phyloP scores from a whole-genome alignment of 768 basidiomycete species.

The Podaxis sp. region DNA sequence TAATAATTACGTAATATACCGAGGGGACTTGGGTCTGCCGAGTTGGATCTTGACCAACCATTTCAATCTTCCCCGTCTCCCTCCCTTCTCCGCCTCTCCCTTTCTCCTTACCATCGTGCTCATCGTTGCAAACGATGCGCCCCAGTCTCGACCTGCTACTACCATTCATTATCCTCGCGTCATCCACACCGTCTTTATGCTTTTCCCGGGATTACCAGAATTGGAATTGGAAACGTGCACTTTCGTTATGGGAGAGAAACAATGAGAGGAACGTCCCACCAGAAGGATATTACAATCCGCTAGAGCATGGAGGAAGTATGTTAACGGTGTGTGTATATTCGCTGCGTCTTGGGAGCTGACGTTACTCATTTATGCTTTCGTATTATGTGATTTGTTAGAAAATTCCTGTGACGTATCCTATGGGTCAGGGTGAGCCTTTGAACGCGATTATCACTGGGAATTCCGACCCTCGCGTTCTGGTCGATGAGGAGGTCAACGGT shows the following conservation, averaged over 20 bases:
- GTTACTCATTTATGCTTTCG: background rate
- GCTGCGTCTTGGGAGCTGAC: background rate
- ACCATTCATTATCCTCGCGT: slow-evolving; percentile 16
- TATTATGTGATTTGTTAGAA: slow-evolving; percentile 26
- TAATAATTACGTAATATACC: slow-evolving; percentile 7
- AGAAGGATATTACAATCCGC: slow-evolving; percentile 59
- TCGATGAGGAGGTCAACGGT: slow-evolving; percentile 54
- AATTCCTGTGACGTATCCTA: slow-evolving; percentile 55
- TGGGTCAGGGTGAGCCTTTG: slow-evolving; percentile 80
- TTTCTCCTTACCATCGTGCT: background rate
- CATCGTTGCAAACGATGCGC: slow-evolving; percentile 14
- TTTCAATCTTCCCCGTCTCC: slow-evolving; percentile 4
- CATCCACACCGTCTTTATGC: slow-evolving; percentile 16
- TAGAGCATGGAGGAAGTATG: slow-evolving; percentile 56
- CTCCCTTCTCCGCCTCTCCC: background rate
- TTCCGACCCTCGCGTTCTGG: slow-evolving; percentile 68
- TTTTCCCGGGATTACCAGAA: slow-evolving; percentile 12
- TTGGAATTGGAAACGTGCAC: slow-evolving; percentile 15
- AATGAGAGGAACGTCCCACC: slow-evolving; percentile 34
- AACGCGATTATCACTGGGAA: slow-evolving; percentile 77
- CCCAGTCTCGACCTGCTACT: slow-evolving; percentile 1
- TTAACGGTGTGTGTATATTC: slow-evolving; percentile 51
- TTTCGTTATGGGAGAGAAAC: background rate
- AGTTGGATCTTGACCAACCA: background rate
- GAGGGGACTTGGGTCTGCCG: background rate